A percentile compares a stretch with the other conserved stretches of the same genome.
Conservation (phyloP, 164 flowering plant species). For the Umbellularia californica region DNA sequence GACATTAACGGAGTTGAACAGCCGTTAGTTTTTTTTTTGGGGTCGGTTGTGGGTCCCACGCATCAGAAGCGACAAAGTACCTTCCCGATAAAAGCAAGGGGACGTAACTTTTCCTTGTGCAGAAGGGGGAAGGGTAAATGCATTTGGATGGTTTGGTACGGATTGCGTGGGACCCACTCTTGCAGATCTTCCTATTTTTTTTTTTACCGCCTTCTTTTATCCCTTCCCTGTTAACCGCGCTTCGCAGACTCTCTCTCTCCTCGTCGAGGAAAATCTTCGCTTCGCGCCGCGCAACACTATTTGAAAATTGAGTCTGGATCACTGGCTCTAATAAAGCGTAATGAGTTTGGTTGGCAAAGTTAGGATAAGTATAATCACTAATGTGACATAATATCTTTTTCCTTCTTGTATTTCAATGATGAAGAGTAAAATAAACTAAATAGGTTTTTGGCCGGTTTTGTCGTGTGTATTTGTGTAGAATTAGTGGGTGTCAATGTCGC, state of each 20-base stretch:
- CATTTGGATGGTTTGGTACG: not conserved
- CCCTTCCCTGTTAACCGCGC: not conserved
- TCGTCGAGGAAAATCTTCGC: not conserved
- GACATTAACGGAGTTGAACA: slow-evolving; percentile 1
- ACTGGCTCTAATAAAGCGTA: no score
- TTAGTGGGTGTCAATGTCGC: no score
- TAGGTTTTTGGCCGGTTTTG: no score
- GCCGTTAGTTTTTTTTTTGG: not conserved
- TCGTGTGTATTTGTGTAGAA: no score
- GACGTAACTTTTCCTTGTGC: not conserved
- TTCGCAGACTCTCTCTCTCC: not conserved
- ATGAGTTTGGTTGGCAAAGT: no score
- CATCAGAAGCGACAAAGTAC: not conserved
- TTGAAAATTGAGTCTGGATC: no score
- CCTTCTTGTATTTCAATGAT: no score
- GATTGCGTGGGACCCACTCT: not conserved
- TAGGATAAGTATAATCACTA: no score
- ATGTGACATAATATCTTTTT: no score
- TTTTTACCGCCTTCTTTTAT: no score
- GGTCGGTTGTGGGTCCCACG: not conserved
- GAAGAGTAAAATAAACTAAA: no score
- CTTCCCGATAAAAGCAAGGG: not conserved
- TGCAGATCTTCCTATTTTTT: not conserved
- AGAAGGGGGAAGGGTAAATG: slow-evolving; percentile 1
- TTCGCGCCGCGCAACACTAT: no score